These are phyloP conservation scores for Rhizoclosmatium sp. DNA, from an alignment of 192 early-diverging fungal genomes.

Conservation along the genomic window DNA sequence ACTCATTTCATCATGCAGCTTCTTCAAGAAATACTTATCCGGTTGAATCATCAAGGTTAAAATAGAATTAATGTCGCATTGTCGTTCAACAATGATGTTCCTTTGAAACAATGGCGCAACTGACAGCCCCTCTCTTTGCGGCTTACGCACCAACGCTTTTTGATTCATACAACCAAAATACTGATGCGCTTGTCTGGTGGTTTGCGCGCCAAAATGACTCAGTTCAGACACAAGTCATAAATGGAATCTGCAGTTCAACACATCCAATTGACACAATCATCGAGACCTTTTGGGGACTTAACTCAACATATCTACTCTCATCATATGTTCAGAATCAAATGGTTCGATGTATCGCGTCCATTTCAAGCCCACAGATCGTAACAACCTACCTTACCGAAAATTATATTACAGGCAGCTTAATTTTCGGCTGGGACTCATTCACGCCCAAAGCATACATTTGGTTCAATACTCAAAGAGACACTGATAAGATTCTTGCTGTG, in stretches of 20 bases:
- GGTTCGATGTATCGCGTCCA: not conserved
- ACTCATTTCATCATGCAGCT: too few relatives aligned
- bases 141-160: not conserved
- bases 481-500: not conserved
- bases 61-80: too few relatives aligned
- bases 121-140: not conserved
- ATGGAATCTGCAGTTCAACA: not conserved
- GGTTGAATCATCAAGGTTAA: too few relatives aligned
- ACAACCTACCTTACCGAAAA: not conserved
- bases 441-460: not conserved
- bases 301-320: not conserved
- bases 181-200: not conserved
- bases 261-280: not conserved
- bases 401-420: not conserved
- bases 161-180: not conserved
- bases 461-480: not conserved
- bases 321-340: not conserved
- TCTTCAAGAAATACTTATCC: too few relatives aligned
- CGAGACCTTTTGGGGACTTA: not conserved
- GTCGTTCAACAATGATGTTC: too few relatives aligned
- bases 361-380: not conserved
- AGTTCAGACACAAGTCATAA: not conserved
- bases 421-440: not conserved
- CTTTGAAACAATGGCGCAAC: not conserved
- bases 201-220: not conserved